Conservation (phyloP, 495 filamentous ascomycete species). For the Xylaria grammica region DNA sequence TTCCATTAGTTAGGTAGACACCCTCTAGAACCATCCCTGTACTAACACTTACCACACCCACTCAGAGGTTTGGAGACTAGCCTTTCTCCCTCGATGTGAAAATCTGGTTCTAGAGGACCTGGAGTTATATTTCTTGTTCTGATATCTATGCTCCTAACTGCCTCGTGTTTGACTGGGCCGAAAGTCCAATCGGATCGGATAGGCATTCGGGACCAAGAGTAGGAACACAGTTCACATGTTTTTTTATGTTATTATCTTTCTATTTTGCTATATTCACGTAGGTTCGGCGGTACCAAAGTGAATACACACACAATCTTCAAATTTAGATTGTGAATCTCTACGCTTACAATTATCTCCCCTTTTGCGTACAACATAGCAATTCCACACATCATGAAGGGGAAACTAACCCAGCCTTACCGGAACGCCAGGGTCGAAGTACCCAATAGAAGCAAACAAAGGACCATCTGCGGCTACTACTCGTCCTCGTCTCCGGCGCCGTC, state of each 20-base stretch:
- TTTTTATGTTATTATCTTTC: too few species aligned
- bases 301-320: too few species aligned
- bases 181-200: too few species aligned
- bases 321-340: too few species aligned
- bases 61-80: not conserved
- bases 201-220: too few species aligned
- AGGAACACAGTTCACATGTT: too few species aligned
- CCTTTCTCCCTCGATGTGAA: not conserved
- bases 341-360: too few species aligned
- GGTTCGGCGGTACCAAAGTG: too few species aligned
- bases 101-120: not conserved
- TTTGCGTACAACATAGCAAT: not conserved
- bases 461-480: slow-evolving; percentile 11
- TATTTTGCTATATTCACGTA: too few species aligned
- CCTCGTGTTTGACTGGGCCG: too few species aligned
- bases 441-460: too few species aligned
- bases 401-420: not conserved
- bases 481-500: slow-evolving; percentile 39
- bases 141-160: not conserved
- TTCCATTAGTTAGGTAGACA: slow-evolving; percentile 7
- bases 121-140: not conserved
- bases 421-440: slow-evolving; percentile 1
- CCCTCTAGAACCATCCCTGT: not conserved
- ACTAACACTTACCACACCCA: not conserved
- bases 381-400: not conserved